These are phyloP conservation scores for Chalciporus piperatus DNA, from an alignment of 768 basidiomycete genomes.

Conservation along the genomic window DNA sequence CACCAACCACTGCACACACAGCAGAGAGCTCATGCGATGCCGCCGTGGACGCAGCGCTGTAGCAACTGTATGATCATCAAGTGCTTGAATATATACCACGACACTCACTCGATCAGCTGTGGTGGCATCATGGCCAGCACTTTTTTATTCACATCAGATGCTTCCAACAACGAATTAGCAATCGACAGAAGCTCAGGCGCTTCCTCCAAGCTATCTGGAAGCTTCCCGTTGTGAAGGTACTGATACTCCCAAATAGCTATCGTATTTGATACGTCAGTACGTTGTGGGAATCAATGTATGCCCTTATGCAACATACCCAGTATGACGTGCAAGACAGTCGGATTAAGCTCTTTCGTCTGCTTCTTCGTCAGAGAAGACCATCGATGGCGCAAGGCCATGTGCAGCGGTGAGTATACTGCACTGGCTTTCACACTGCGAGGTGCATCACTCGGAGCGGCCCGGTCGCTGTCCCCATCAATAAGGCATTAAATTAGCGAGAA, in stretches of 20 bases:
- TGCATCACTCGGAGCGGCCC: slow-evolving; percentile 55
- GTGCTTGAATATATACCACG: neutral
- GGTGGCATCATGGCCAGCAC: slow-evolving; percentile 54
- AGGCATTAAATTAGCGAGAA: slow-evolving; percentile 6
- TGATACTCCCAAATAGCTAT: slow-evolving; percentile 86
- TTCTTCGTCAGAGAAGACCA: slow-evolving; percentile 71
- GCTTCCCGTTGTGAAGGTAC: slow-evolving; percentile 46
- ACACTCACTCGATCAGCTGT: slow-evolving; percentile 57
- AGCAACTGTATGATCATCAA: slow-evolving; percentile 11
- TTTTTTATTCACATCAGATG: slow-evolving; percentile 70
- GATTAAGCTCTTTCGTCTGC: slow-evolving; percentile 83
- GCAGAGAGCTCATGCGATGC: slow-evolving; percentile 87
- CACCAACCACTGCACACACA: slow-evolving; percentile 91
- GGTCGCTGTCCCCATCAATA: slow-evolving; percentile 46
- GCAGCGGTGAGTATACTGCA: slow-evolving; percentile 63
- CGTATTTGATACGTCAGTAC: slow-evolving; percentile 13
- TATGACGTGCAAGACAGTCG: slow-evolving; percentile 65
- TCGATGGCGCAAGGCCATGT: slow-evolving; percentile 58
- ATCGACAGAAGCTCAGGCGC: slow-evolving; percentile 60
- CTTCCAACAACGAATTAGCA: slow-evolving; percentile 56
- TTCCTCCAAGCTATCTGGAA: slow-evolving; percentile 52
- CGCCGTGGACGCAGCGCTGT: slow-evolving; percentile 68
- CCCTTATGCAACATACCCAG: slow-evolving; percentile 52
- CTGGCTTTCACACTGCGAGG: slow-evolving; percentile 59
- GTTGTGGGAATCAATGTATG: neutral